These are phyloP conservation scores for Schwanniomyces yamadae DNA, from an alignment of 805 yeast genomes.

Conservation along the genomic window DNA sequence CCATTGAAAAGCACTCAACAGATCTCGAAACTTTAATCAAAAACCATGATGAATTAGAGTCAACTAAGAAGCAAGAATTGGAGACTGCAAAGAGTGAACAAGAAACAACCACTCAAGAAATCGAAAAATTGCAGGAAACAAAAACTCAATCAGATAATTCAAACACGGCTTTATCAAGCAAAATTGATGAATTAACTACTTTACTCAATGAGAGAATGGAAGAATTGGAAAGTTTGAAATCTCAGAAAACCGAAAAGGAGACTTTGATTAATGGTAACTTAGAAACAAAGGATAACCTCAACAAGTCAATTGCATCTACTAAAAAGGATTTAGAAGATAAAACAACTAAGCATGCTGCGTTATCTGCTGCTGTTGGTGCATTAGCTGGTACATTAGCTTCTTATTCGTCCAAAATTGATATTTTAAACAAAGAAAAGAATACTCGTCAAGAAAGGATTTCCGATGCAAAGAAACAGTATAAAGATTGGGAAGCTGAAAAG, in stretches of 20 bases:
- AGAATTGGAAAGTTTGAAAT: constrained; percentile 32
- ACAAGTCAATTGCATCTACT: constrained; percentile 33
- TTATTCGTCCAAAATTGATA: constrained; percentile 42
- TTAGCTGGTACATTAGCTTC: constrained; percentile 44
- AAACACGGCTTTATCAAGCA: constrained; percentile 36
- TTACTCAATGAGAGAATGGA: constrained; percentile 40
- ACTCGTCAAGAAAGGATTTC: constrained; percentile 33
- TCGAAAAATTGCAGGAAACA: constrained; percentile 45
- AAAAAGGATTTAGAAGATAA: constrained; percentile 37
- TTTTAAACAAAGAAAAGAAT: constrained; percentile 39
- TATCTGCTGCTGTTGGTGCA: constrained; percentile 44
- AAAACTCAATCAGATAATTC: constrained; percentile 39
- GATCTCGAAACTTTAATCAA: constrained; percentile 43
- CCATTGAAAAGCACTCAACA: constrained; percentile 44
- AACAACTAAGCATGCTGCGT: constrained; percentile 34
- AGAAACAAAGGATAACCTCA: constrained; percentile 42
- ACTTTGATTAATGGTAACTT: constrained; percentile 26
- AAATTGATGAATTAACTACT: constrained; percentile 43
- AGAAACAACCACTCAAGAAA: constrained; percentile 41
- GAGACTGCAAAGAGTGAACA: constrained; percentile 42
- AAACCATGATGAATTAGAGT: constrained; percentile 46
- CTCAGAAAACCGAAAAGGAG: constrained; percentile 28
- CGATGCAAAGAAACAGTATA: constrained; percentile 40
- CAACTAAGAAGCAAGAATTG: constrained; percentile 44
- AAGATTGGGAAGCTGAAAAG: constrained; percentile 47